phyloP scores from a whole-genome alignment of 352 stramenopile species.

The Globisporangium heterothallicum region DNA sequence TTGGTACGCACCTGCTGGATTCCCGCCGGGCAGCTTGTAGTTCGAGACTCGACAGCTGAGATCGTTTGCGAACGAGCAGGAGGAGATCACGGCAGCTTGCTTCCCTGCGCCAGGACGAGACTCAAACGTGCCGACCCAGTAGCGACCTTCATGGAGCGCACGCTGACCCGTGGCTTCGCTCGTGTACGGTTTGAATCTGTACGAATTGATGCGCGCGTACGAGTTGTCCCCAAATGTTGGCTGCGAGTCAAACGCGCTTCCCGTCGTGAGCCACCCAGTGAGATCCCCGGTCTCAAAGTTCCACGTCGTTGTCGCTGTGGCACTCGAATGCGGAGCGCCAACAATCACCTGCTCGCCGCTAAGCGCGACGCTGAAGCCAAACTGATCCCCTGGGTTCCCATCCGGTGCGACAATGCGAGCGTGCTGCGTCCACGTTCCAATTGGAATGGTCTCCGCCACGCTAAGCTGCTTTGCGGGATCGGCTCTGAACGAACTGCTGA shows the following conservation, averaged over 20 bases:
- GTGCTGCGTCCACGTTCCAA: constrained; percentile 68
- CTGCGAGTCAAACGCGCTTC: constrained; percentile 91
- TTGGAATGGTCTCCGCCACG: constrained; percentile 34
- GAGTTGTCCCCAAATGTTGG: constrained; percentile 95
- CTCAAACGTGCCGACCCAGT: constrained; percentile 95
- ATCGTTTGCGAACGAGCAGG: constrained; percentile 69
- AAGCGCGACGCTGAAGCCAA: constrained; percentile 68
- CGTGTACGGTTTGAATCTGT: constrained; percentile 32
- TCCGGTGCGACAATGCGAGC: constrained; percentile 53
- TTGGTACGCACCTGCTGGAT: constrained; percentile 69
- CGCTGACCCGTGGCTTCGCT: constrained; percentile 35
- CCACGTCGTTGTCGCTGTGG: constrained; percentile 90
- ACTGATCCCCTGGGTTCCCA: constrained; percentile 66
- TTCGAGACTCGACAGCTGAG: constrained; percentile 51
- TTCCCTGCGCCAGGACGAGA: constrained; percentile 74
- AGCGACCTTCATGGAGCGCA: constrained; percentile 76
- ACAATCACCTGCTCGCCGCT: constrained; percentile 76
- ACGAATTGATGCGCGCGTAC: constrained; percentile 74
- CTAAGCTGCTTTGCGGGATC: constrained; percentile 56
- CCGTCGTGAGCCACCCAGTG: constrained; percentile 90
- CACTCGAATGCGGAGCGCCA: constrained; percentile 56
- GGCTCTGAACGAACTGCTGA: constrained; percentile 61
- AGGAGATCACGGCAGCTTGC: constrained; percentile 27
- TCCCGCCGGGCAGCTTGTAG: constrained; percentile 73
- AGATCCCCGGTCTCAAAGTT: constrained; percentile 97